phyloP scores from a whole-genome alignment of 2,329 filamentous ascomycete species.

The Neophaeococcomyces mojaviensis region DNA sequence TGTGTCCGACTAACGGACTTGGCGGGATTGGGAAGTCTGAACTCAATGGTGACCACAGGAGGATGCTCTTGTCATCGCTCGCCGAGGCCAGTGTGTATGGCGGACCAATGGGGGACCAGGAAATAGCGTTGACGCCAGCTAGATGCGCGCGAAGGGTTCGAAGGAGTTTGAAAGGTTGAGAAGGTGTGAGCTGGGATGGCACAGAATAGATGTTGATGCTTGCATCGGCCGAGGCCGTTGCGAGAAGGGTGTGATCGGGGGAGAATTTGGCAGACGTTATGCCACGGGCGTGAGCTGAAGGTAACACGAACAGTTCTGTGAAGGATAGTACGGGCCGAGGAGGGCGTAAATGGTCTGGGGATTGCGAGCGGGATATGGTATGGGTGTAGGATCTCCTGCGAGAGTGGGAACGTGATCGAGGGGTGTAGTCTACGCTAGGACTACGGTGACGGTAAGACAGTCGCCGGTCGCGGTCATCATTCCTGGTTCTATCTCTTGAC shows the following conservation, averaged over 20 bases:
- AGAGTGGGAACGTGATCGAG: constrained; percentile 23
- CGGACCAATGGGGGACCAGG: constrained; percentile 87
- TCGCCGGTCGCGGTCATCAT: constrained; percentile 6
- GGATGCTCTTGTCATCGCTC: constrained; percentile 91
- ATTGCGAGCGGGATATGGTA: constrained; percentile 19
- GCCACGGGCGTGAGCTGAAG: constrained; percentile 48
- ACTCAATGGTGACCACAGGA: constrained; percentile 70
- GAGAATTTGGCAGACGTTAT: constrained; percentile 85
- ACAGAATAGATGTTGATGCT: constrained; percentile 73
- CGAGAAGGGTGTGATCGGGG: constrained; percentile 81
- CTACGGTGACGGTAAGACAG: constrained; percentile 5
- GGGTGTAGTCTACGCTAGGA: constrained; percentile 1
- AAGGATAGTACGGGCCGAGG: constrained; percentile 10
- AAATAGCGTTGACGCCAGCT: constrained; percentile 81
- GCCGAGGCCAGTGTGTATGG: constrained; percentile 68
- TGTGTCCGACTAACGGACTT: constrained; percentile 66
- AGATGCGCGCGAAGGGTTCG: constrained; percentile 90
- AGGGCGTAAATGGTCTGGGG: not conserved
- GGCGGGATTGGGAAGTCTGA: constrained; percentile 46
- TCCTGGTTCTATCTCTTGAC: constrained; percentile 4
- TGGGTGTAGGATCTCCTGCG: constrained; percentile 25
- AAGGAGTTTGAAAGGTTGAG: constrained; percentile 63
- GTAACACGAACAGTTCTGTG: constrained; percentile 19
- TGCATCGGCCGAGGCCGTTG: constrained; percentile 80
- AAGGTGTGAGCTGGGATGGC: constrained; percentile 49